These are phyloP conservation scores for Verticillium dahliae DNA, from an alignment of 2,329 filamentous ascomycete species.

Conservation along the genomic window DNA sequence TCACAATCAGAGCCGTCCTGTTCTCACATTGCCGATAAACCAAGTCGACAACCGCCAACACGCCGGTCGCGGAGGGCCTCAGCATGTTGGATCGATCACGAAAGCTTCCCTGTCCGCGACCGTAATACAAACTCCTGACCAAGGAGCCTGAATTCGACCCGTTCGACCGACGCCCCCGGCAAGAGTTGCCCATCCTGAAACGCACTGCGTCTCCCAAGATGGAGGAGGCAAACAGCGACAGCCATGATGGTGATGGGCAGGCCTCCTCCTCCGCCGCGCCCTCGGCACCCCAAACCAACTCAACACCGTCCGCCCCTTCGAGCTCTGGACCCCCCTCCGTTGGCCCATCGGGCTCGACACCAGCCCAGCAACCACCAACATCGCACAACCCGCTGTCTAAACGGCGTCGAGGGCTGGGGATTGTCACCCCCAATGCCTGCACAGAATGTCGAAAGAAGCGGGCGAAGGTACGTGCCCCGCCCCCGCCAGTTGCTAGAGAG, in stretches of 20 bases:
- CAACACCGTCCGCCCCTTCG: slow-evolving; percentile 2
- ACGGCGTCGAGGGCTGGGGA: slow-evolving; percentile 45
- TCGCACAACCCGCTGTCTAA: slow-evolving; percentile 33
- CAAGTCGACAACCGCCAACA: not conserved
- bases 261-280: slow-evolving; percentile 10
- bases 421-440: slow-evolving; percentile 55
- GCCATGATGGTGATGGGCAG: slow-evolving; percentile 1
- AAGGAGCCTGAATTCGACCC: not conserved
- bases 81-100: not conserved
- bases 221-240: slow-evolving; percentile 10
- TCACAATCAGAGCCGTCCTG: not conserved
- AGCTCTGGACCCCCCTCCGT: slow-evolving; percentile 1
- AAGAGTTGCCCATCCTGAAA: slow-evolving; percentile 9
- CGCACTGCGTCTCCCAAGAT: slow-evolving; percentile 10
- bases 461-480: slow-evolving; percentile 39
- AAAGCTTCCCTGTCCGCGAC: not conserved
- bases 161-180: not conserved
- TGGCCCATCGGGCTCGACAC: not conserved
- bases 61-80: not conserved
- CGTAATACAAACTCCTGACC: not conserved
- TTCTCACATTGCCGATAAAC: too few relatives aligned
- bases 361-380: slow-evolving; percentile 5
- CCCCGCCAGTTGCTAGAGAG: not conserved
- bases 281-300: not conserved
- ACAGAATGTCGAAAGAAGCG: slow-evolving; percentile 57